A percentile compares a stretch with the other conserved stretches of the same genome.
These are phyloP conservation scores for Suillus discolor DNA, from an alignment of 768 basidiomycete genomes.

Conservation along the genomic window DNA sequence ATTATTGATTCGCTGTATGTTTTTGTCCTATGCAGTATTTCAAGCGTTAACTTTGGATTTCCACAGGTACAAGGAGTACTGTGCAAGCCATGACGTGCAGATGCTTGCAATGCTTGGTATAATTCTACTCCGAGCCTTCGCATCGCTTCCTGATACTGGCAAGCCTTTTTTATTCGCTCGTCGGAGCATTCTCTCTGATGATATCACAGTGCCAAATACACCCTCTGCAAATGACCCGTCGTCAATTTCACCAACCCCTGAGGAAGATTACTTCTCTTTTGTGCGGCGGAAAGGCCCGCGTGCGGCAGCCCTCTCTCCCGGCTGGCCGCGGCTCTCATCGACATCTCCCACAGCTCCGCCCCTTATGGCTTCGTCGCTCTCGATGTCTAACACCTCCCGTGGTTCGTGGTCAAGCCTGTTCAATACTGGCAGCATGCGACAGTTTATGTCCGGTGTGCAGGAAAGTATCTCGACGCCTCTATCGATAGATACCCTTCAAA, in stretches of 20 bases:
- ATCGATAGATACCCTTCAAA: constrained; percentile 20
- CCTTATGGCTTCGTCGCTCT: constrained; percentile 41
- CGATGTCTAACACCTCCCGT: constrained; percentile 63
- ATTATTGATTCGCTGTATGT: constrained; percentile 54
- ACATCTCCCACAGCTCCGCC: constrained; percentile 44
- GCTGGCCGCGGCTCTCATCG: constrained; percentile 52
- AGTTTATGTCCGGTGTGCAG: constrained; percentile 65
- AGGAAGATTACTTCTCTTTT: constrained; percentile 62
- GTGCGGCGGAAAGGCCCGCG: constrained; percentile 39
- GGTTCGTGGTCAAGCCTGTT: constrained; percentile 85
- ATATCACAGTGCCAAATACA: constrained; percentile 11
- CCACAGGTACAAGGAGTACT: constrained; percentile 46
- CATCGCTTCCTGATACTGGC: constrained; percentile 18
- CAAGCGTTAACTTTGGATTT: constrained; percentile 7
- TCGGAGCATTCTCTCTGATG: not conserved
- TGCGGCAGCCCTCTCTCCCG: constrained; percentile 46
- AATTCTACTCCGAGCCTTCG: constrained; percentile 57
- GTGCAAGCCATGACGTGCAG: constrained; percentile 65
- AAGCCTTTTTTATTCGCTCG: not conserved
- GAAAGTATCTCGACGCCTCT: constrained; percentile 48
- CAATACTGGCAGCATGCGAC: constrained; percentile 64
- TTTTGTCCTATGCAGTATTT: constrained; percentile 1
- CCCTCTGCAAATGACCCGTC: constrained; percentile 23
- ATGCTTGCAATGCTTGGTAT: constrained; percentile 79
- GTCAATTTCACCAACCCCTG: constrained; percentile 27